Evolutionary conservation across 176 grass and related monocot genomes (phyloP).

Genomic region (barley (Hordeum vulgare)): MorexV3_pseudomolecules_assembly NC_058520.1:498334450-498334949

Average conservation of each 20-base stretch:
- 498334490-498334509: too few relatives aligned
- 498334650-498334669: background rate
- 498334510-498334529: too few relatives aligned
- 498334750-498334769: constrained; percentile 29
- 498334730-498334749: background rate
- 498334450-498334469: too few relatives aligned
- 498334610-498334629: background rate
- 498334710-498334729: background rate
- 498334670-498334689: background rate
- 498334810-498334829: constrained; percentile 14
- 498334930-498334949: too few relatives aligned
- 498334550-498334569: too few relatives aligned
- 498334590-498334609: background rate
- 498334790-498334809: background rate
- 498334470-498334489: too few relatives aligned
- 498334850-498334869: constrained; percentile 31
- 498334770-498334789: background rate
- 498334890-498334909: background rate
- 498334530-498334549: too few relatives aligned
- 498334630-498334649: background rate
- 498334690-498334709: background rate
- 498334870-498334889: constrained; percentile 30
- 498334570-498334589: too few relatives aligned
- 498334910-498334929: constrained; percentile 14
- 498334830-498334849: constrained; percentile 20